phyloP scores from a whole-genome alignment of 2,329 filamentous ascomycete genomes.

The Byssothecium circinans region DNA sequence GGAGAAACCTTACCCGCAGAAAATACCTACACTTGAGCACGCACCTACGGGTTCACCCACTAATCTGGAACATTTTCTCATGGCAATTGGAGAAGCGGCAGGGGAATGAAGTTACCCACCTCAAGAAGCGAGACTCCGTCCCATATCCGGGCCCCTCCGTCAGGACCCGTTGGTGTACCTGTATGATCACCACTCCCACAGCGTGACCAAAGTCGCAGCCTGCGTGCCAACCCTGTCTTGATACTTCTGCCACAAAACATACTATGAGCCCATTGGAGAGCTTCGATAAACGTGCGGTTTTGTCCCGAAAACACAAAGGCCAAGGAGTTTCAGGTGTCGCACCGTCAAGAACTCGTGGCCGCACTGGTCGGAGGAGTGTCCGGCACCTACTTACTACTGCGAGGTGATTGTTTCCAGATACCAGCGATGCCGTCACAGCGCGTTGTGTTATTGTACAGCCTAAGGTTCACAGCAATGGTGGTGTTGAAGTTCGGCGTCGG shows the following conservation, averaged over 20 bases:
- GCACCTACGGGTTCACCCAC: too few species aligned
- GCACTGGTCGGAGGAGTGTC: constrained; percentile 13
- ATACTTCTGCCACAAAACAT: background rate
- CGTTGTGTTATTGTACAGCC: background rate
- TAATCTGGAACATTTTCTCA: constrained; percentile 3
- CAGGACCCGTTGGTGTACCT: too few species aligned
- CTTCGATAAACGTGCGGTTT: constrained; percentile 4
- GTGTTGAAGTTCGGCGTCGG: too few species aligned
- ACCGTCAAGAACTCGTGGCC: constrained; percentile 16
- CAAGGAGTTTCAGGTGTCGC: constrained; percentile 11
- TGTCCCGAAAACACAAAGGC: background rate
- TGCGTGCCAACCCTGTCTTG: constrained; percentile 7
- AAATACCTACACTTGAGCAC: too few species aligned
- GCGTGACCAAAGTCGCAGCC: constrained; percentile 27
- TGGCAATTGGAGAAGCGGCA: constrained; percentile 3
- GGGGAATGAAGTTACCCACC: constrained; percentile 5
- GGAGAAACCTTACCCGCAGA: too few species aligned
- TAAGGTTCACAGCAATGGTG: too few species aligned
- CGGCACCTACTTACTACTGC: background rate
- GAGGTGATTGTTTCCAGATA: background rate
- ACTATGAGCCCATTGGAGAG: constrained; percentile 11
- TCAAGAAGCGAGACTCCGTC: constrained; percentile 16
- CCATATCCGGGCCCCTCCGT: constrained; percentile 7
- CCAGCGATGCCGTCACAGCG: background rate
- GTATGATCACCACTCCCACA: constrained; percentile 21